Conservation (phyloP, 2,329 filamentous ascomycete genomes). For the Ascochyta viciae-villosae region DNA sequence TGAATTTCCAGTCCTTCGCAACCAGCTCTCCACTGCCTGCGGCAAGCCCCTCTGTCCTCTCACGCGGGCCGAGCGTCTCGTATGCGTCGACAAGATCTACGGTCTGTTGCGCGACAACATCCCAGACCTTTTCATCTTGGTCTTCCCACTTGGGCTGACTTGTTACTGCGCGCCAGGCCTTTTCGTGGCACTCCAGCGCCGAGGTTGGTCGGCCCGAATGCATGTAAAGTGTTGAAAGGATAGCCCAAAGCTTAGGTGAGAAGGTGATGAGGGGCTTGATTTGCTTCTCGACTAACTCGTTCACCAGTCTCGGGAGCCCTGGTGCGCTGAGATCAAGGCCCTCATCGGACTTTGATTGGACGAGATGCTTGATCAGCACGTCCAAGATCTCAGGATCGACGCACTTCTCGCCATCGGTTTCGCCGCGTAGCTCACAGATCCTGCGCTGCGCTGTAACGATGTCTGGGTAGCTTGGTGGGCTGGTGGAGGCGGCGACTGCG, state of each 20-base stretch:
- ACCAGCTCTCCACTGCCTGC: constrained; percentile 65
- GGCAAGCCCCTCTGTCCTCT: constrained; percentile 60
- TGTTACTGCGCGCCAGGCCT: constrained; percentile 80
- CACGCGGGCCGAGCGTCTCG: constrained; percentile 69
- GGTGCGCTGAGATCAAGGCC: constrained; percentile 53
- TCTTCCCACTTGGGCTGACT: constrained; percentile 63
- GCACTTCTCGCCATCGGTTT: constrained; percentile 73
- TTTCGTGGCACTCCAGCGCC: constrained; percentile 84
- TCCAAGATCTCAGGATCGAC: constrained; percentile 77
- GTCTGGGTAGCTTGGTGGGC: constrained; percentile 76
- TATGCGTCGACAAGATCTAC: constrained; percentile 82
- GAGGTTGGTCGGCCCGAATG: constrained; percentile 75
- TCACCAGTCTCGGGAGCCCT: constrained; percentile 66
- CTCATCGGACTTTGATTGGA: constrained; percentile 47
- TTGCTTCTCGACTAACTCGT: constrained; percentile 75
- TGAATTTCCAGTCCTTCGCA: constrained; percentile 84
- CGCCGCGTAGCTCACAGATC: constrained; percentile 75
- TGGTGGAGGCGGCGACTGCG: constrained; percentile 79
- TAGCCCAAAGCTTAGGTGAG: constrained; percentile 76
- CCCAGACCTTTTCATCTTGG: constrained; percentile 70
- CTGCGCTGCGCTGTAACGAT: constrained; percentile 77
- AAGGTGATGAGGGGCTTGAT: constrained; percentile 85
- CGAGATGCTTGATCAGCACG: constrained; percentile 74
- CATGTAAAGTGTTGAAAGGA: constrained; percentile 73
- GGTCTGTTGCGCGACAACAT: constrained; percentile 76